Conservation (phyloP, 225 moss, liverwort and hornwort genomes). For the Pseudoscleropodium purum region DNA sequence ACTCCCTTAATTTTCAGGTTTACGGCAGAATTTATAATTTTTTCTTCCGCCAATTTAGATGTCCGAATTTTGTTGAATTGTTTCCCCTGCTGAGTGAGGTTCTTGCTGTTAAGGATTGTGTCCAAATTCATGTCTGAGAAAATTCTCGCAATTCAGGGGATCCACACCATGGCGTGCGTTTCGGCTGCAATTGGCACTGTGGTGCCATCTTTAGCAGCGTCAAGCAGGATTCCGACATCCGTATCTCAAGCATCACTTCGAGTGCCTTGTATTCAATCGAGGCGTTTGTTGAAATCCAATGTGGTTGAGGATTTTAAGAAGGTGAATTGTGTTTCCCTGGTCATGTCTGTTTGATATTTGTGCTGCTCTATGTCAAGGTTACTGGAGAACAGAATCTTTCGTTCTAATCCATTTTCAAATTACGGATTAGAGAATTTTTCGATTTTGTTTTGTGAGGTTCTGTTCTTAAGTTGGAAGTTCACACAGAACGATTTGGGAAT, state of each 20-base stretch:
- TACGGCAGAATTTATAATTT: not conserved
- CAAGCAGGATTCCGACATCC: slow-evolving; percentile 1
- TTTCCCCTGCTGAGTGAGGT: not conserved
- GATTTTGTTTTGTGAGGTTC: not conserved
- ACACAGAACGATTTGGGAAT: not conserved
- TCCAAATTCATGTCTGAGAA: not conserved
- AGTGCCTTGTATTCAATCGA: not conserved
- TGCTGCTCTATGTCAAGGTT: not conserved
- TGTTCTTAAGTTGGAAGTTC: not conserved
- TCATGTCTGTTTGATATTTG: not conserved
- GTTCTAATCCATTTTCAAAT: not conserved
- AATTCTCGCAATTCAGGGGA: not conserved
- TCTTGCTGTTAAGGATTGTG: not conserved
- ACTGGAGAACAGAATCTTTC: not conserved
- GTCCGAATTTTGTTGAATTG: not conserved
- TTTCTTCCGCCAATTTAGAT: not conserved
- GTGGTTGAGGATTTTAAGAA: not conserved
- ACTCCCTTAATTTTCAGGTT: not conserved
- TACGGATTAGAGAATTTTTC: not conserved
- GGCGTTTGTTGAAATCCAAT: slow-evolving; percentile 4
- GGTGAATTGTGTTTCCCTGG: slow-evolving; percentile 5
- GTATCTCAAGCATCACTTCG: not conserved
- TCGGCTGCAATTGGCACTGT: not conserved
- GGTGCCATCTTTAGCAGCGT: not conserved
- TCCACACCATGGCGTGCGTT: slow-evolving; percentile 22